Evolutionary conservation across 441 rosid species (phyloP).

Genomic region (Jatropha podagrica): DNA sequence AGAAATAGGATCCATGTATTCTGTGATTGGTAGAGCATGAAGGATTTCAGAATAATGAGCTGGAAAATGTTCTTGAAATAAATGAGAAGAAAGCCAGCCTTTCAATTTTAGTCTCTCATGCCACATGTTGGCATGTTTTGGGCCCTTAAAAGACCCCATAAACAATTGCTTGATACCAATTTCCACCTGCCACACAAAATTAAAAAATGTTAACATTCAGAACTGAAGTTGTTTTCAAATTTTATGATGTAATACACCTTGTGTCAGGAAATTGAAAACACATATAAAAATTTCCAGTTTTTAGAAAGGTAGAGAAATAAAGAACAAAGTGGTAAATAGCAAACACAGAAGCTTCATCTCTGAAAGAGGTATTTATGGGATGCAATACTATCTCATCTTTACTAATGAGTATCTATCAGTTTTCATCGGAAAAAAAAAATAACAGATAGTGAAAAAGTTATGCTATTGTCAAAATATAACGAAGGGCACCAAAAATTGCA

Average conservation of each 20-base stretch:
- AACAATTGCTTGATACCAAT: conserved; percentile 70
- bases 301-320: background rate
- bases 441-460: background rate
- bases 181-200: conserved; percentile 66
- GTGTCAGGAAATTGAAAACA: background rate
- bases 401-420: background rate
- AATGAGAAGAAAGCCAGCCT: conserved; percentile 85
- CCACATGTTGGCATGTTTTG: conserved; percentile 53
- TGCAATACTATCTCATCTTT: background rate
- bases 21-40: conserved; percentile 70
- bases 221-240: background rate
- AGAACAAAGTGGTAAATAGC: background rate
- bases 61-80: conserved; percentile 85
- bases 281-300: background rate
- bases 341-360: background rate
- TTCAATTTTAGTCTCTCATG: conserved; percentile 80
- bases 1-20: conserved; percentile 74
- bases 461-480: background rate
- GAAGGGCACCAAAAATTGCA: background rate
- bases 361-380: background rate
- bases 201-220: background rate
- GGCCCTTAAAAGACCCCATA: conserved; percentile 74
- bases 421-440: background rate
- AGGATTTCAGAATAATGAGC: conserved; percentile 71
- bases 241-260: conserved; percentile 8